These are phyloP conservation scores for Botryotinia calthae DNA, from an alignment of 2,329 filamentous ascomycete species.

Conservation along the genomic window DNA sequence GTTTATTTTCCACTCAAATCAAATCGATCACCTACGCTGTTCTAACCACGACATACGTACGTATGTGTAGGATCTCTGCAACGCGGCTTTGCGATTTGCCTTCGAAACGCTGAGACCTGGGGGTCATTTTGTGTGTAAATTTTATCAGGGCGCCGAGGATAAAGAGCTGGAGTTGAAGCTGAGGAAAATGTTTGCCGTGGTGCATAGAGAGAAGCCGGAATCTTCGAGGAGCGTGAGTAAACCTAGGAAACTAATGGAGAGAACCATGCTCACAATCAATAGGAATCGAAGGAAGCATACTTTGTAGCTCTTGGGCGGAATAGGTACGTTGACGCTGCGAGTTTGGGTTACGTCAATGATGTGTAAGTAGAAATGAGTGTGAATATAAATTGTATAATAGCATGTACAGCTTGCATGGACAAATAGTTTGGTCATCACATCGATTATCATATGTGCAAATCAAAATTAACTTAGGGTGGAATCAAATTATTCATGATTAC, in stretches of 20 bases:
- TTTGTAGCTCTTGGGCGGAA: constrained; percentile 79
- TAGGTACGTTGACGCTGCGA: constrained; percentile 37
- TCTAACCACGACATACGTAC: not conserved
- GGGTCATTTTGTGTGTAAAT: constrained; percentile 95
- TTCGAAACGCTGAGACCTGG: constrained; percentile 78
- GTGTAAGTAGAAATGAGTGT: not conserved
- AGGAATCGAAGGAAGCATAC: constrained; percentile 84
- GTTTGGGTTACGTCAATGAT: constrained; percentile 11
- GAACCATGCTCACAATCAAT: constrained; percentile 21
- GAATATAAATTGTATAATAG: not conserved
- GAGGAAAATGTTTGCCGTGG: constrained; percentile 72
- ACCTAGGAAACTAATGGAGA: not conserved
- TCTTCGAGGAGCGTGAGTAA: constrained; percentile 76
- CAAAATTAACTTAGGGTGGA: not conserved
- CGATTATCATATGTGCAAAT: not conserved
- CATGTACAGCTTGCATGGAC: not conserved
- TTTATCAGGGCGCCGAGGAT: constrained; percentile 89
- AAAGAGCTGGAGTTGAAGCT: constrained; percentile 73
- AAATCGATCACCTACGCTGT: not conserved
- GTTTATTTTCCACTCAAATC: no score
- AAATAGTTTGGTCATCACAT: not conserved
- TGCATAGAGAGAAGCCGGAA: constrained; percentile 86
- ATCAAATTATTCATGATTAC: constrained; percentile 12
- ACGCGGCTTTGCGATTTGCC: constrained; percentile 79
- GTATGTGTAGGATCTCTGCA: constrained; percentile 75